A percentile compares a stretch with the other conserved stretches of the same genome.
phyloP scores from a whole-genome alignment of 2,329 filamentous ascomycete genomes.

The Lachnellula arida region DNA sequence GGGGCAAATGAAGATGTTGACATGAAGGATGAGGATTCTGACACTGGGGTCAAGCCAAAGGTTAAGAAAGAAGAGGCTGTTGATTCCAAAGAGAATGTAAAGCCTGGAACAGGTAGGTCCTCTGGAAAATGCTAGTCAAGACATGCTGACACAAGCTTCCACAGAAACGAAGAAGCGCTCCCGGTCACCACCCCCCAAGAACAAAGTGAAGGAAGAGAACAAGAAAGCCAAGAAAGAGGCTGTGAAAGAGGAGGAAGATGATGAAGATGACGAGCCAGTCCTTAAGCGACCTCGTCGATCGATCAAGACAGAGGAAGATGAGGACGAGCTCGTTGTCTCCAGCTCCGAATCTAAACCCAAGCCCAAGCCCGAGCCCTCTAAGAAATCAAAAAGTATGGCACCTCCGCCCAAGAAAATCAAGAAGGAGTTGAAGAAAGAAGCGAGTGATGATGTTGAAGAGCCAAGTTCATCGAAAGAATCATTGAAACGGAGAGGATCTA shows the following conservation, averaged over 20 bases:
- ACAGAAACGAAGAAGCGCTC: constrained; percentile 25
- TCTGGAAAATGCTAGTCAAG: background rate
- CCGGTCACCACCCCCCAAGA: constrained; percentile 18
- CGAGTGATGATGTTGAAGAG: constrained; percentile 39
- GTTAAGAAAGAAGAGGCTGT: constrained; percentile 31
- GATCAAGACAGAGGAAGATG: constrained; percentile 44
- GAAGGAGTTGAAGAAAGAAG: constrained; percentile 28
- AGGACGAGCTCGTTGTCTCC: constrained; percentile 38
- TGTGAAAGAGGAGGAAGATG: constrained; percentile 33
- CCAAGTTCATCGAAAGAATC: constrained; percentile 21
- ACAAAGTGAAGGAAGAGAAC: constrained; percentile 26
- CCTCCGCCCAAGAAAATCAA: constrained; percentile 14
- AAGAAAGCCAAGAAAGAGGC: constrained; percentile 27
- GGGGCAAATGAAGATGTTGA: constrained; percentile 25
- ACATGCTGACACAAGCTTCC: constrained; percentile 4
- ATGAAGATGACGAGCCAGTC: constrained; percentile 21
- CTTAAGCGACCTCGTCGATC: constrained; percentile 39
- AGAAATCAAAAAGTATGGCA: constrained; percentile 14
- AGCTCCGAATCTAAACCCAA: constrained; percentile 23
- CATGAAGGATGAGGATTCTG: constrained; percentile 26
- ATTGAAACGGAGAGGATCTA: constrained; percentile 20
- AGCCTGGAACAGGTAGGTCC: constrained; percentile 13
- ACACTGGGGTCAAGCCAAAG: constrained; percentile 20
- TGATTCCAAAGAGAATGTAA: constrained; percentile 21
- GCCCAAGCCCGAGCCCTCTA: constrained; percentile 5